Evolutionary conservation across 805 yeast species (phyloP), one percentile per base, ranked within the genome.

Genomic region (Schwanniomyces sp.): DNA sequence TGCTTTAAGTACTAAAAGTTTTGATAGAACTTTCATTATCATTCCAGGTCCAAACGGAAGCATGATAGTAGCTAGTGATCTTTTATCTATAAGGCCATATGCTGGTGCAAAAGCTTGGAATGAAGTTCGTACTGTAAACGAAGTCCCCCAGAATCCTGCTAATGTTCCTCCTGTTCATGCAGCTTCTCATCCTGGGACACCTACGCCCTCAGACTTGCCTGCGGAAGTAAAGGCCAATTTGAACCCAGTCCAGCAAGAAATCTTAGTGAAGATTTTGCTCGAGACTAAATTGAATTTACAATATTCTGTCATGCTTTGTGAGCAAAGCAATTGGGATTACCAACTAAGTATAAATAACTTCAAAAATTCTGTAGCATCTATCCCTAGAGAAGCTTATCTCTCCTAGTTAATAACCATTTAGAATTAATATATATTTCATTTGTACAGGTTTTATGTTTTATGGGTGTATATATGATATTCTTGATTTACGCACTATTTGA

Each of bases 261-360:
- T 89, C 5, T 75, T 88, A 14, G 76, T 79, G 18, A 85, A 79
- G 57, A 68, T 92, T 21, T 80, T 86, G 67, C 63, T 77, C 25
- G 88, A 86, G 52, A 91, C 97, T 0, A 81, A 83, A 42, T 72
- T 91, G 55, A 91, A 80, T 54, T 73, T 87, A n/a, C 87, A 88
- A 57, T 91, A 84, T 63, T 88, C 92, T 0, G 69, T 83, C 25
- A 81, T 91, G 87, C 76, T 94, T 34, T 85, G 91, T 48, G 91
- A 90, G 62, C 96, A 91, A 64, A 89, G 96, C 58, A 78, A 80
- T 46, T 91, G 95, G 91, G 86, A 88, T 64, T 84, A 81, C 55
- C 82, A 80, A 25, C 76, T 72, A 45, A 91, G 96, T 25, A 70
- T 81, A 11, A 76, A 75, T 39, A 84, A 88, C 47, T 92, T 92